Conservation (phyloP, 1,284 basidiomycete genomes). For the Neotropicomus parvogracilis region DNA sequence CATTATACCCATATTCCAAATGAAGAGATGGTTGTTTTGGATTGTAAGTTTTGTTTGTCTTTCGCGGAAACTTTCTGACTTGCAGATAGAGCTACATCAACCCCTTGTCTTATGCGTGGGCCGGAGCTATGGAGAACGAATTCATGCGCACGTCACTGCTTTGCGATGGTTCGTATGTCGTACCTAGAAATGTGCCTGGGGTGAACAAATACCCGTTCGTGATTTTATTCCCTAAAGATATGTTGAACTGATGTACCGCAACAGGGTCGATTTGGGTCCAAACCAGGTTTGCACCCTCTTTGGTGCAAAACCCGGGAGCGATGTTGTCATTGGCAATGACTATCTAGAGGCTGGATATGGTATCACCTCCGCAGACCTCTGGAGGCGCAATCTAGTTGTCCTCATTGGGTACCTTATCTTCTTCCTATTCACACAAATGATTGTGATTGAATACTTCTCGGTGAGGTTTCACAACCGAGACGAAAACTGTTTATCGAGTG, state of each 20-base stretch:
- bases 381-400: slow-evolving; percentile 59
- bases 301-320: slow-evolving; percentile 50
- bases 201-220: slow-evolving; percentile 66
- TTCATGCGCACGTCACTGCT: slow-evolving; percentile 67
- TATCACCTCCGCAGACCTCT: slow-evolving; percentile 50
- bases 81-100: slow-evolving; percentile 63
- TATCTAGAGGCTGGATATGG: slow-evolving; percentile 62
- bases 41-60: slow-evolving; percentile 41
- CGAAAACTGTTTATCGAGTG: neutral
- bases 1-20: slow-evolving; percentile 66
- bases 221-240: neutral
- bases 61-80: slow-evolving; percentile 6
- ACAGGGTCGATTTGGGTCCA: slow-evolving; percentile 48
- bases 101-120: slow-evolving; percentile 76
- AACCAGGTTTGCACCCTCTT: slow-evolving; percentile 70
- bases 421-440: slow-evolving; percentile 62
- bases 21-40: slow-evolving; percentile 91
- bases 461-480: slow-evolving; percentile 36
- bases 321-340: slow-evolving; percentile 46
- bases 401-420: slow-evolving; percentile 60
- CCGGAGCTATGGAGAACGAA: slow-evolving; percentile 80
- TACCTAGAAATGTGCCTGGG: slow-evolving; percentile 67
- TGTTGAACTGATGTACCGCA: neutral
- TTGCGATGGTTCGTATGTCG: slow-evolving; percentile 67
- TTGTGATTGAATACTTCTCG: slow-evolving; percentile 61